Evolutionary conservation across 1,284 basidiomycete genomes (phyloP), one percentile per base, ranked within the genome.

Genomic region (Cutaneotrichosporon sp.): DNA sequence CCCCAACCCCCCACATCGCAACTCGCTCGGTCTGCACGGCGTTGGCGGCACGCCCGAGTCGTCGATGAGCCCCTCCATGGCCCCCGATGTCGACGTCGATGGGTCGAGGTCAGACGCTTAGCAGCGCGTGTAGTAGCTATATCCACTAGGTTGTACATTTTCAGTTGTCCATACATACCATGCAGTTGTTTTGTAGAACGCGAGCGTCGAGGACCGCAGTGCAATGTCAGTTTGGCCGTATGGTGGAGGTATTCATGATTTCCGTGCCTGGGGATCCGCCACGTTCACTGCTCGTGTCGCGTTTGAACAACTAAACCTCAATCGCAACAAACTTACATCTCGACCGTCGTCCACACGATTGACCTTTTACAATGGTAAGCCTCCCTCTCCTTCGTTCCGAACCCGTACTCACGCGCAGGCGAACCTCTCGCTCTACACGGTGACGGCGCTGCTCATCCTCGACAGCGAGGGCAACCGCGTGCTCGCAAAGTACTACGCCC

Each of bases 391-490:
- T 9, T 19, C 26, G 3, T 8, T 9, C 9, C 14, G 10, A 8
- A 7, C 34, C 27, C 12, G 27, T 29, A n/a, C 35, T 14, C 33
- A 8, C 10, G 9, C 14, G 17, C 63, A 81, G 79, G 69, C 78
- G 79, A 96, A 94, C 71, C 78, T 94, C 51, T 86, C 88, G 3
- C 79, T 97, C 42, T 92, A 94, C 77, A 85, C 85, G 61, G 80
- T 92, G 53, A 82, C 86, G 41, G 89, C 87, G 7, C 88, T 98
- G 72, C 75, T 99, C 61, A 84, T 97, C 66, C 84, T 97, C 63
- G 96, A 99, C 79, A 80, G 84, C 31, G 93, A 97, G 63, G 93
- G 93, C 16, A 86, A 92, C 72, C 87, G 94, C 52, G 87, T 98
- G 19, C 80, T 98, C 14, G 88, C 93, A 27, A 97, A 97, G 74